Evolutionary conservation across 2,329 filamentous ascomycete species (phyloP), one percentile per base, ranked within the genome.

Genomic region (Botrytis squamosa): DNA sequence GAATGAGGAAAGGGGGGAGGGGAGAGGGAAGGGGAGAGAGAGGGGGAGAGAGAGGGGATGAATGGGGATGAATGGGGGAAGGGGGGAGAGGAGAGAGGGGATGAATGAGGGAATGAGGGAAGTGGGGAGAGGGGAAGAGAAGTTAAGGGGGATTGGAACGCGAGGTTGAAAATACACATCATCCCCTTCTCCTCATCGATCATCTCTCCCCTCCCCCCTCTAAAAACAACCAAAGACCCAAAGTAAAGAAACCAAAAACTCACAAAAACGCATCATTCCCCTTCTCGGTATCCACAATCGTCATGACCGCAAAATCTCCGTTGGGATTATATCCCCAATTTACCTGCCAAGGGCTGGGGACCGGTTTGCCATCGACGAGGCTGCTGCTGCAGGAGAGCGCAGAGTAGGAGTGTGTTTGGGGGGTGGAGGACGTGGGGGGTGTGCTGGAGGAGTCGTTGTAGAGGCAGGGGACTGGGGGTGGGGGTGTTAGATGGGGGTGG

Each of bases 291-390:
- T 76, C 70, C 9, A 74, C 64, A 33, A 75, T 57, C 0, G 73
- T 75, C 74, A 76, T 74, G 12, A 77, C 75, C 3, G 75, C 75
- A 60, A 72, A 76, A 65, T 77, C 49, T 12, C 57, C 67, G 33
- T 12, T 40, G 1, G 42, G 1, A 29, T 76, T 75, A 40, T 76
- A 75, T 7, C 75, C 74, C 74, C 75, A 76, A 40, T 65, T 76
- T 33, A 76, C 65, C 3, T 29, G 12, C 75, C 74, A 76, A 9
- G 33, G 4, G 20, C 67, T 36, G 9, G 49, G 25, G 25, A n/a
- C 67, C 20, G 22, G 42, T 38, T 12, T 29, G 25, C 49, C 49
- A n/a, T 52, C 12, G 25, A 52, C 25, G 49, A 52, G 12, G 25
- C 4, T 52, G 12, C 49, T 29, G n/a, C 20, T 40, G 20, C 65